Evolutionary conservation across 106 monocot species (phyloP).

Genomic region (Dioscorea dumetorum): DNA sequence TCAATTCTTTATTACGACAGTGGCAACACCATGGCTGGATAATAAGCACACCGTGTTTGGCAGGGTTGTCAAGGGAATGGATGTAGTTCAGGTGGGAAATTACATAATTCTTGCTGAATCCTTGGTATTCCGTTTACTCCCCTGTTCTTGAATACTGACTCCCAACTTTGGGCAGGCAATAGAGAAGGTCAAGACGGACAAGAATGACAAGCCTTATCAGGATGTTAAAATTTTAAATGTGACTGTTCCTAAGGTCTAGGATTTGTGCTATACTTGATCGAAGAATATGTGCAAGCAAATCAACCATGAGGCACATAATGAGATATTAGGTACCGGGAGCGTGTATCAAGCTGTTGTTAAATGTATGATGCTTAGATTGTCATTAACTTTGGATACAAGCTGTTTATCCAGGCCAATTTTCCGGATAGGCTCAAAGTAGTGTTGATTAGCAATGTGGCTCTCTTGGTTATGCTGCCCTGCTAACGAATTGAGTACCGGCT

Average conservation of each 20-base stretch:
- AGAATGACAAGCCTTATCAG: slow-evolving; percentile 91
- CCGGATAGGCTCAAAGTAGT: no score
- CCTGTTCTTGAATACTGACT: not conserved
- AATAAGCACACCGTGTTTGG: slow-evolving; percentile 98
- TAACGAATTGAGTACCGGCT: no score
- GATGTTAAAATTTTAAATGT: slow-evolving; percentile 98
- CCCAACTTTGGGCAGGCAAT: slow-evolving; percentile 34
- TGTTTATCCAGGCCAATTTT: no score
- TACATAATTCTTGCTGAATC: not conserved
- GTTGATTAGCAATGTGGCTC: no score
- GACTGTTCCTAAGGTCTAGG: slow-evolving; percentile 58
- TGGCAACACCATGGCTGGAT: slow-evolving; percentile 95
- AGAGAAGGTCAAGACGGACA: slow-evolving; percentile 96
- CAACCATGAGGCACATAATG: not conserved
- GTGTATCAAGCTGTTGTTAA: no score
- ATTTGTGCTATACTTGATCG: not conserved
- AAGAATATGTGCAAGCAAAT: not conserved
- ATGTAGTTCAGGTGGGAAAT: slow-evolving; percentile 83
- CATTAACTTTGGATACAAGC: no score
- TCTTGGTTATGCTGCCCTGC: no score
- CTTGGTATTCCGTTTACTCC: not conserved
- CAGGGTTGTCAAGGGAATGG: slow-evolving; percentile 96
- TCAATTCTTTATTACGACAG: slow-evolving; percentile 96
- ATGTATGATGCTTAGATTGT: no score
- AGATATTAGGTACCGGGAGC: no score